Base-by-base conservation (phyloP, 768 basidiomycete genomes). In the Leccinum ochraceum region DNA sequence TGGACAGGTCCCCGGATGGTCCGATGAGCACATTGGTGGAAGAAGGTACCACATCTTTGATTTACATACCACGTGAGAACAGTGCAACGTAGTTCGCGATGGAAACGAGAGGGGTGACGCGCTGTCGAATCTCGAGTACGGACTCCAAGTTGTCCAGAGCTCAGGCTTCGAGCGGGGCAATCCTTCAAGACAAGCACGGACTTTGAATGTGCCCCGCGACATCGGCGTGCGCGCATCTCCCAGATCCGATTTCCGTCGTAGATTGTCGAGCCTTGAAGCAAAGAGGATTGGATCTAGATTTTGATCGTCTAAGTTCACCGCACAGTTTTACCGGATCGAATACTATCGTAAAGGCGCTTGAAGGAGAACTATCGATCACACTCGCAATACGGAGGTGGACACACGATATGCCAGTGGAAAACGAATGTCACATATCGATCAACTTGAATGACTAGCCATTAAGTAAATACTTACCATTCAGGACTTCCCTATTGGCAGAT, bases 21-120 rank as follows among this genome's bases (percentile, higher is more conserved):
- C 59, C 50, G 20, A 14, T 20, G 30, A 32, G 32, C 14, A 6
- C 32, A 4, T 34, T 34, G 11, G 11, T 10, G 32, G 28, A 60
- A 39, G 17, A 7, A 26, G 10, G 20, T 28, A 55, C 14, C n/a
- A 7, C n/a, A 6, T 8, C 13, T 5, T 11, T 17, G 51, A 34
- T 28, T n/a, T 7, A 49, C 56, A 32, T 53, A 57, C 54, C 58
- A 39, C 13, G 42, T 59, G 22, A 50, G 54, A 49, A 24, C 48
- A 57, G 49, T 56, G 34, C 11, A 36, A 36, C 36, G 0, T 28
- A 26, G 13, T 42, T 3, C 32, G n/a, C 20, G 46, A n/a, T 39
- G 20, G 39, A 5, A 61, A 36, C 17, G 53, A 50, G 24, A 16
- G n/a, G 20, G 30, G 17, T 28, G 20, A 46, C 9, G 2, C 17